Conservation (phyloP, 2,329 filamentous ascomycete species). For the Plenodomus tracheiphilus region DNA sequence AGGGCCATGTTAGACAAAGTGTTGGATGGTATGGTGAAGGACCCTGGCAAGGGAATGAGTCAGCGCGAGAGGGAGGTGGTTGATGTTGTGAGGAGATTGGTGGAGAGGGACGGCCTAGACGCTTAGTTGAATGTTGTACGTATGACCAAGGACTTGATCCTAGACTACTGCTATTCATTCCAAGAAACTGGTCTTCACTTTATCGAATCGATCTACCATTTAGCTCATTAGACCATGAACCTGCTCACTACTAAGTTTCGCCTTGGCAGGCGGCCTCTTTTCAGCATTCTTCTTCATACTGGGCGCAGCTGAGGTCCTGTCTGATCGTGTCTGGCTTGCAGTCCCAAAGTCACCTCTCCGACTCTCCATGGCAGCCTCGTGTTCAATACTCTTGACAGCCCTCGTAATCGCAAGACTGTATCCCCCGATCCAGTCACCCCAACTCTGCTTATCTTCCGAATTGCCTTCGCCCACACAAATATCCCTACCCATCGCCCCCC, state of each 20-base stretch:
- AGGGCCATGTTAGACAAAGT: constrained; percentile 85
- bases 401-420: constrained; percentile 43
- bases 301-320: constrained; percentile 5
- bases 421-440: constrained; percentile 45
- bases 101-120: constrained; percentile 89
- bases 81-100: constrained; percentile 73
- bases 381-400: constrained; percentile 43
- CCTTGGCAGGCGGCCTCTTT: constrained; percentile 10
- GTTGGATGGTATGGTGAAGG: constrained; percentile 78
- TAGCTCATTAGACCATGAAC: constrained; percentile 15
- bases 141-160: no score
- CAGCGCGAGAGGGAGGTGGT: constrained; percentile 65
- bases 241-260: constrained; percentile 19
- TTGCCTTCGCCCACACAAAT: no score
- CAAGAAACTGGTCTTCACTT: no score
- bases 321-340: constrained; percentile 1
- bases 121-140: no score
- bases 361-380: constrained; percentile 40
- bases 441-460: constrained; percentile 25
- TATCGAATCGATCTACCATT: no score
- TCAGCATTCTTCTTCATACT: constrained; percentile 12
- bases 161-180: no score
- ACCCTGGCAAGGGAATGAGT: constrained; percentile 63
- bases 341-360: constrained; percentile 17
- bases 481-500: no score